phyloP scores from a whole-genome alignment of 768 basidiomycete genomes.

The Mrakia frigida region DNA sequence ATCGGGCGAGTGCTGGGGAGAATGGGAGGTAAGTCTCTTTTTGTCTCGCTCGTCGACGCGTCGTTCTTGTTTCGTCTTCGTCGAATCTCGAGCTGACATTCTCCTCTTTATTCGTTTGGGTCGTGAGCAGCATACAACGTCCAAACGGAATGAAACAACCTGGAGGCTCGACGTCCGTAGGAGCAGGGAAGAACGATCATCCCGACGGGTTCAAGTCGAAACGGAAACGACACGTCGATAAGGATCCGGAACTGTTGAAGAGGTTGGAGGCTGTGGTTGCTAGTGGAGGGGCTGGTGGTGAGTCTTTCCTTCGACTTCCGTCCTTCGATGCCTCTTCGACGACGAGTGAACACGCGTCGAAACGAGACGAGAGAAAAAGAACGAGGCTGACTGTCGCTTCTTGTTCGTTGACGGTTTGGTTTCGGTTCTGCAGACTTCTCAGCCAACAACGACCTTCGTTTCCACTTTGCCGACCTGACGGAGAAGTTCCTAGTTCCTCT shows the following conservation, averaged over 20 bases:
- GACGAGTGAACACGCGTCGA: no score
- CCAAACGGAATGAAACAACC: conserved; percentile 2
- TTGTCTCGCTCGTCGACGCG: not conserved
- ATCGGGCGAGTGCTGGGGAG: conserved; percentile 33
- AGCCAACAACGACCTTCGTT: conserved; percentile 59
- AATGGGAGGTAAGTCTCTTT: not conserved
- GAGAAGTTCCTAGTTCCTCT: conserved; percentile 81
- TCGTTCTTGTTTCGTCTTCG: conserved; percentile 14
- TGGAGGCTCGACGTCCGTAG: not conserved
- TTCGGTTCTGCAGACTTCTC: conserved; percentile 41
- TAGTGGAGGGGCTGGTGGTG: not conserved
- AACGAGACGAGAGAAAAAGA: no score
- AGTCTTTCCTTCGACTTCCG: not conserved
- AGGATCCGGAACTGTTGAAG: conserved; percentile 70
- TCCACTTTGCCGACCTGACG: conserved; percentile 79
- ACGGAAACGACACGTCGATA: conserved; percentile 77
- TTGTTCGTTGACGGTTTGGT: no score
- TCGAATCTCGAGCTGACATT: not conserved
- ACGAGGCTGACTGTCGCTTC: no score
- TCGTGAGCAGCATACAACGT: not conserved
- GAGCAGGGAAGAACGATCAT: conserved; percentile 34
- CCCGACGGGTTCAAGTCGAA: conserved; percentile 42
- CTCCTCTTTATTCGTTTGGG: not conserved
- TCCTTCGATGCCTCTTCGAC: not conserved
- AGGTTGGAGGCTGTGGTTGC: conserved; percentile 53